Evolutionary conservation across 1,139 yeast genomes (phyloP).

Genomic region (Diutina ranongensis): DNA sequence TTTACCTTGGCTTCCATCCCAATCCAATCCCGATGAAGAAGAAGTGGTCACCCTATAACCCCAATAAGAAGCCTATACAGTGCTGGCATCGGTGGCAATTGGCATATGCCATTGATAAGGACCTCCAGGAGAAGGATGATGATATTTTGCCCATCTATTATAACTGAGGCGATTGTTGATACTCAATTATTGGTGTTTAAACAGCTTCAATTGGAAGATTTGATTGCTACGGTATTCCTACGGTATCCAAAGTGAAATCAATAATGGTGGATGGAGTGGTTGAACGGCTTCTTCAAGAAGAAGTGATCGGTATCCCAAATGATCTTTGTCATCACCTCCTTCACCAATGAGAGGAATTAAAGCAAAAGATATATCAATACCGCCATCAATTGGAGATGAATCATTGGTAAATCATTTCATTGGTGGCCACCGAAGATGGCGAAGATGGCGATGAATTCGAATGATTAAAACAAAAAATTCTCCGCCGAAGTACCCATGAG

Average conservation of each 20-base stretch:
- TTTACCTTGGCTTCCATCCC: background rate
- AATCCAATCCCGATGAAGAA: background rate
- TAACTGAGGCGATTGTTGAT: slow-evolving; percentile 18
- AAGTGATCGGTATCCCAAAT: slow-evolving; percentile 27
- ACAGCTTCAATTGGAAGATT: slow-evolving; percentile 28
- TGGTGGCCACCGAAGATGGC: background rate
- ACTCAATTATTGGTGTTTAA: slow-evolving; percentile 25
- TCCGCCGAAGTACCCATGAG: slow-evolving; percentile 15
- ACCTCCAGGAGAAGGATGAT: slow-evolving; percentile 29
- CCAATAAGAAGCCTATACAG: no score
- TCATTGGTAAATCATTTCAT: background rate
- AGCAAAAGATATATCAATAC: slow-evolving; percentile 13
- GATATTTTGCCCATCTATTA: slow-evolving; percentile 20
- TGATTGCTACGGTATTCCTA: slow-evolving; percentile 17
- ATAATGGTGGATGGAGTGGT: slow-evolving; percentile 7
- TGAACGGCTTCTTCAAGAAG: slow-evolving; percentile 31
- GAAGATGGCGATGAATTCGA: slow-evolving; percentile 8
- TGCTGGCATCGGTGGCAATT: no score
- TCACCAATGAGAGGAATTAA: slow-evolving; percentile 23
- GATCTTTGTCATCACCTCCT: slow-evolving; percentile 29
- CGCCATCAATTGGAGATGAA: slow-evolving; percentile 6
- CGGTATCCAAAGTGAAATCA: slow-evolving; percentile 2
- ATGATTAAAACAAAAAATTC: slow-evolving; percentile 11
- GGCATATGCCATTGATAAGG: slow-evolving; percentile 29
- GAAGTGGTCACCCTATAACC: no score